phyloP scores from a whole-genome alignment of 495 filamentous ascomycete genomes.

The Hypoxylon fragiforme region DNA sequence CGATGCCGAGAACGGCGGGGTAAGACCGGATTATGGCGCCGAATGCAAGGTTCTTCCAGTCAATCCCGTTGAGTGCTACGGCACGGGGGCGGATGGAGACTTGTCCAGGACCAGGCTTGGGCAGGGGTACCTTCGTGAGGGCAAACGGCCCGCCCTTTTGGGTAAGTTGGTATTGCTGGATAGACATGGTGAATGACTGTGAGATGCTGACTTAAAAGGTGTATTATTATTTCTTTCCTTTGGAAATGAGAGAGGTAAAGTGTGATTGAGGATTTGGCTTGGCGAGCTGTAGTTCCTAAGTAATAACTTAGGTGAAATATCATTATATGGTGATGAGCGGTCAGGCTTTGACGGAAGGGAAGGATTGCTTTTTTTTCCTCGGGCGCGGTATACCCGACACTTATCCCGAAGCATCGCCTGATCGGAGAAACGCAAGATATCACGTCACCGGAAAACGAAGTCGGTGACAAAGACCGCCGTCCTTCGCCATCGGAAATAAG shows the following conservation, averaged over 20 bases:
- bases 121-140: slow-evolving; percentile 25
- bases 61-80: slow-evolving; percentile 45
- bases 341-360: neutral
- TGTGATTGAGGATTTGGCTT: neutral
- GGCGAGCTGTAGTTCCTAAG: neutral
- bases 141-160: slow-evolving; percentile 13
- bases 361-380: neutral
- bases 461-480: neutral
- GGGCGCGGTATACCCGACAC: neutral
- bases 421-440: neutral
- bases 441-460: neutral
- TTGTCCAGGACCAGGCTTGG: slow-evolving; percentile 36
- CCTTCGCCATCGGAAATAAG: neutral
- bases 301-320: neutral
- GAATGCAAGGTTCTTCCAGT: slow-evolving; percentile 43
- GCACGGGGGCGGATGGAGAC: slow-evolving; percentile 43
- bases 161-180: slow-evolving; percentile 13
- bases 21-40: slow-evolving; percentile 38
- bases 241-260: neutral
- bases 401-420: neutral
- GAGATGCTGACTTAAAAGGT: neutral
- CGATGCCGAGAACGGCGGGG: slow-evolving; percentile 46
- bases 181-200: slow-evolving; percentile 11
- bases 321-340: too few species aligned
- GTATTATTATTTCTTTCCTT: too few species aligned